A percentile compares a stretch with the other conserved stretches of the same genome.
These are phyloP conservation scores for Priceomyces fermenticarens DNA, from an alignment of 805 yeast genomes.

Conservation along the genomic window DNA sequence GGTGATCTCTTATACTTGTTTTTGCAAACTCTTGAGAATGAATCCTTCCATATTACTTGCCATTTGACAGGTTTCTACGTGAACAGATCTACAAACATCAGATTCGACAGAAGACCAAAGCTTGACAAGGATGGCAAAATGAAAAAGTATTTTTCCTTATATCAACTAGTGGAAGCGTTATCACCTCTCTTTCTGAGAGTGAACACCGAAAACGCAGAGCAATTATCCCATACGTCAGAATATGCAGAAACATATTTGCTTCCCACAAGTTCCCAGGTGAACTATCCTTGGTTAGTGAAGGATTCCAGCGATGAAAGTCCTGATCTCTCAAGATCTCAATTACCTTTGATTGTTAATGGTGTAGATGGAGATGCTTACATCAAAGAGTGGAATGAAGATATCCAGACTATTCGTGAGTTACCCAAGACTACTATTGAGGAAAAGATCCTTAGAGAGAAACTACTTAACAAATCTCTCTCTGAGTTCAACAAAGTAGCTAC, in stretches of 20 bases:
- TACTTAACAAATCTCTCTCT: slow-evolving; percentile 64
- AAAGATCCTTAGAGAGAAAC: slow-evolving; percentile 70
- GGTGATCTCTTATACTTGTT: slow-evolving; percentile 83
- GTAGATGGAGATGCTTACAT: slow-evolving; percentile 54
- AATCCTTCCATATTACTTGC: slow-evolving; percentile 74
- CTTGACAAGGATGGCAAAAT: slow-evolving; percentile 32
- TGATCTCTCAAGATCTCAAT: slow-evolving; percentile 62
- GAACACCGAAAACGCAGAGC: slow-evolving; percentile 49
- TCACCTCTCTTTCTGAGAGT: slow-evolving; percentile 62
- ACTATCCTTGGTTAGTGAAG: slow-evolving; percentile 77
- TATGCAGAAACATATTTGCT: slow-evolving; percentile 56
- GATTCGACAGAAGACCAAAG: slow-evolving; percentile 65
- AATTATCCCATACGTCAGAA: slow-evolving; percentile 32
- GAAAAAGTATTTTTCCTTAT: slow-evolving; percentile 48
- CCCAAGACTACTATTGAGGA: slow-evolving; percentile 58
- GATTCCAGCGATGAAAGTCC: slow-evolving; percentile 29
- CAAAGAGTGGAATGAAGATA: slow-evolving; percentile 90
- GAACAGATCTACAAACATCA: slow-evolving; percentile 61
- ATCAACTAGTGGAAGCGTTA: slow-evolving; percentile 56
- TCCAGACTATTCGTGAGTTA: slow-evolving; percentile 76
- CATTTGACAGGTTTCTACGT: slow-evolving; percentile 77
- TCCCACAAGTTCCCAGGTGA: slow-evolving; percentile 59
- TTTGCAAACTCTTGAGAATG: slow-evolving; percentile 77
- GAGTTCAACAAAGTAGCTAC: slow-evolving; percentile 78
- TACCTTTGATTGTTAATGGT: slow-evolving; percentile 50